A percentile compares a stretch with the other conserved stretches of the same genome.
Evolutionary conservation across 352 stramenopile genomes (phyloP).

Genomic region (Aphanomyces cochlioides): DNA sequence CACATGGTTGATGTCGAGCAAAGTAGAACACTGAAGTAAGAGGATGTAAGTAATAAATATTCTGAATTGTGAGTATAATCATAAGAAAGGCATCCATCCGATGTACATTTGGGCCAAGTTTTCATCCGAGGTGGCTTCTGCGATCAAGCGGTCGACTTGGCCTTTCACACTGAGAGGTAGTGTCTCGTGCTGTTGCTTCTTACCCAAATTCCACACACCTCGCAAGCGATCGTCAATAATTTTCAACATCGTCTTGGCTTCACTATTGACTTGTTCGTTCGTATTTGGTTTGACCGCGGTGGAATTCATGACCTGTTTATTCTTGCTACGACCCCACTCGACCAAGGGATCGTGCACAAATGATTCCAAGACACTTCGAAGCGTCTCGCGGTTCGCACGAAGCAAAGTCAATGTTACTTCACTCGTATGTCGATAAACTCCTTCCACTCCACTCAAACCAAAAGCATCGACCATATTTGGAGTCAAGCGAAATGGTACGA

Average conservation of each 20-base stretch:
- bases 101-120: constrained; percentile 96
- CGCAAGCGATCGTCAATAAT: constrained; percentile 90
- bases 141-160: constrained; percentile 92
- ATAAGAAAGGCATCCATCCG: constrained; percentile 92
- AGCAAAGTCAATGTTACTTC: constrained; percentile 91
- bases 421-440: constrained; percentile 90
- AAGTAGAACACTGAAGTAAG: no score
- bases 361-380: constrained; percentile 98
- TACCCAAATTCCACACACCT: constrained; percentile 89
- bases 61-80: background rate
- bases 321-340: constrained; percentile 71
- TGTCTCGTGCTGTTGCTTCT: constrained; percentile 72
- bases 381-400: constrained; percentile 94
- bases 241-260: constrained; percentile 82
- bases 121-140: constrained; percentile 87
- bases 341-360: constrained; percentile 98
- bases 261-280: constrained; percentile 76
- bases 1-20: background rate
- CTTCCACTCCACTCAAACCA: constrained; percentile 95
- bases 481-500: constrained; percentile 99
- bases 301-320: constrained; percentile 26
- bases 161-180: constrained; percentile 91
- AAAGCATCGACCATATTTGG: constrained; percentile 99
- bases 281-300: constrained; percentile 20
- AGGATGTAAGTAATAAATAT: no score